Evolutionary conservation across 371 early-diverging fungal species (phyloP).

Genomic region (Mortierella sp.): DNA sequence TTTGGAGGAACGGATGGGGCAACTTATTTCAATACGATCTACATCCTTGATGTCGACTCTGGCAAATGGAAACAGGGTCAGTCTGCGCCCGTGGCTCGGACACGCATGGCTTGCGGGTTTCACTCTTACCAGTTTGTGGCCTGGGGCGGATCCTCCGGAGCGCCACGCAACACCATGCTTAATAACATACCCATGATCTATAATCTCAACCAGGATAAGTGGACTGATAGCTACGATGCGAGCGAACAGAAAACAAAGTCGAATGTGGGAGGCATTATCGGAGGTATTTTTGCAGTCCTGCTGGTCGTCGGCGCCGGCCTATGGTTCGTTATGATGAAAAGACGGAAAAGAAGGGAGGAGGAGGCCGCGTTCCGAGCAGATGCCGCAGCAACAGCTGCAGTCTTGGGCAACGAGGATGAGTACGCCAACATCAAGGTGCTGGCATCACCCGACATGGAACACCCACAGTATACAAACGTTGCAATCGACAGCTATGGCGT

Average conservation of each 20-base stretch:
- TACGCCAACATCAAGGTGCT: conserved; percentile 30
- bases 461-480: background rate
- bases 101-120: conserved; percentile 35
- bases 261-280: conserved; percentile 7
- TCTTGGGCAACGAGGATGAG: background rate
- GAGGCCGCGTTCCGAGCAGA: conserved; percentile 19
- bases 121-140: conserved; percentile 37
- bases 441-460: background rate
- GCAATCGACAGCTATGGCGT: background rate
- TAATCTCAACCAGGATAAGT: conserved; percentile 24
- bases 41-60: conserved; percentile 32
- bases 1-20: conserved; percentile 37
- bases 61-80: conserved; percentile 38
- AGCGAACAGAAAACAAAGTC: background rate
- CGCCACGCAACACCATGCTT: conserved; percentile 11
- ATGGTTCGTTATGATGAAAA: conserved; percentile 6
- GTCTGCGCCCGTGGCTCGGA: conserved; percentile 14
- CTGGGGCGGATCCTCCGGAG: conserved; percentile 40
- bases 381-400: conserved; percentile 17
- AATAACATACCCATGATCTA: conserved; percentile 28
- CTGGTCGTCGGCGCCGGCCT: conserved; percentile 2
- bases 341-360: conserved; percentile 2
- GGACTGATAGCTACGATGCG: conserved; percentile 20
- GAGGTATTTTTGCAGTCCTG: conserved; percentile 12
- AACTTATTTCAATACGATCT: conserved; percentile 15